Base-by-base conservation (phyloP, 768 basidiomycete species). In the Pisolithus marmoratus region DNA sequence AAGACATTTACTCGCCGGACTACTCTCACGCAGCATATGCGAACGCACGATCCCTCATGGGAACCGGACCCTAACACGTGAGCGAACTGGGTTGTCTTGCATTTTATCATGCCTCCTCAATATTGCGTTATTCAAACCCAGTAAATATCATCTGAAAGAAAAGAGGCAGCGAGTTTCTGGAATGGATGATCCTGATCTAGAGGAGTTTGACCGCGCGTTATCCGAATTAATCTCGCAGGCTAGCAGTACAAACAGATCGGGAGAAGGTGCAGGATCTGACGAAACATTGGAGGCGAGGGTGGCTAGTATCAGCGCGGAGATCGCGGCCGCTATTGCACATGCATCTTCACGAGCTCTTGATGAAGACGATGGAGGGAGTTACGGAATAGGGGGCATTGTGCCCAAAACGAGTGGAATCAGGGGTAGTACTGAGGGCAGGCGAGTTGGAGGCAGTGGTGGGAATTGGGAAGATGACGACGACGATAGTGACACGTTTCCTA, bases 1-100 rank as follows among this genome's bases (percentile, higher is more conserved):
- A 92, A 92, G 75, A 89, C 88, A 1, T 93, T 93, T 68, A 91
- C 89, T 20, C 80, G 91, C 51, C 78, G 89, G 52, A 90, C 90
- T 50, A 91, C 90, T 22, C 69, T 94, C 50, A 91, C 86, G 5
- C 81, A 85, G 29, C 91, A 93, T 68, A 91, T 93, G 89, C 81
- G 84, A 53, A 88, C 85, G 24, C 90, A 93, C 66, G 87, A 91
- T 68, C 87, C 90, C 42, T 74, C 74, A 56, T 92, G 88, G 87
- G 85, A 85, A 58, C 86, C 89, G 38, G 87, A 91, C 72, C 87
- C 88, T 29, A 84, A 83, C 59, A 75, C 88, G 89, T 90, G 66
- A 58, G 85, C 75, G 41, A 54, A 36, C 34, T 41, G 17, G 38
- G 45, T 54, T 54, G 4, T 58, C 24, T 45, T 45, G n/a, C 8